These are phyloP conservation scores for Scutellaria baicalensis DNA, from an alignment of 257 asterid genomes.

Conservation along the genomic window DNA sequence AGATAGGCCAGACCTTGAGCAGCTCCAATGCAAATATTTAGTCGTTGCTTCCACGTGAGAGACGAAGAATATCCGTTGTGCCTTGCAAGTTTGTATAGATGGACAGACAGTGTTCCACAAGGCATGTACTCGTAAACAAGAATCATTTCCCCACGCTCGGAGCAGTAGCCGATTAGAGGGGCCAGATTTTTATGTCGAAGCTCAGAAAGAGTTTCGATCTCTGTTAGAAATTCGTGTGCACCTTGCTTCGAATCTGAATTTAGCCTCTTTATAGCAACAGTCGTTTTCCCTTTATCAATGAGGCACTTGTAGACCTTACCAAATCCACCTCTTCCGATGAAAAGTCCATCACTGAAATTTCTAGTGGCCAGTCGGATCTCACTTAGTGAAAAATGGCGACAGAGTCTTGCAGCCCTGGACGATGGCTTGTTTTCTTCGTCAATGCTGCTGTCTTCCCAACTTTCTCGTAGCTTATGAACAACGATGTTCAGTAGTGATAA, in stretches of 20 bases:
- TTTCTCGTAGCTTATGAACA: conserved; percentile 18
- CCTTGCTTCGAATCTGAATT: conserved; percentile 26
- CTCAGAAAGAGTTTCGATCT: conserved; percentile 8
- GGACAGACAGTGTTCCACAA: conserved; percentile 6
- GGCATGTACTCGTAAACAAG: conserved; percentile 13
- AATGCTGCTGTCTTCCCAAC: conserved; percentile 17
- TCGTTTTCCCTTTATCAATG: conserved; percentile 1
- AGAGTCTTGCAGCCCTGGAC: conserved; percentile 15
- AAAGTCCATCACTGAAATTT: background rate
- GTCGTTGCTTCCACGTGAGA: conserved; percentile 1
- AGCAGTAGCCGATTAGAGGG: conserved; percentile 8
- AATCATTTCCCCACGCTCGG: background rate
- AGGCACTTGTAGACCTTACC: conserved; percentile 8
- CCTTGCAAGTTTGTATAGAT: background rate
- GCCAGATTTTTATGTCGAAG: background rate
- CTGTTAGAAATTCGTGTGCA: conserved; percentile 1
- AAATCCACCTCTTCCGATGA: background rate
- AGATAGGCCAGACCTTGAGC: conserved; percentile 1
- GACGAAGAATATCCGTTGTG: background rate
- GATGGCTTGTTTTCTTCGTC: conserved; percentile 20
- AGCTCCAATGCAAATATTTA: background rate
- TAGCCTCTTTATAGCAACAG: conserved; percentile 38
- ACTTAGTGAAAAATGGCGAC: conserved; percentile 33
- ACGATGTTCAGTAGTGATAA: conserved; percentile 15
- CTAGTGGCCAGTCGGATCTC: conserved; percentile 27